Base-by-base conservation (phyloP, 352 stramenopile genomes). In the Peronosclerospora sorghi region DNA sequence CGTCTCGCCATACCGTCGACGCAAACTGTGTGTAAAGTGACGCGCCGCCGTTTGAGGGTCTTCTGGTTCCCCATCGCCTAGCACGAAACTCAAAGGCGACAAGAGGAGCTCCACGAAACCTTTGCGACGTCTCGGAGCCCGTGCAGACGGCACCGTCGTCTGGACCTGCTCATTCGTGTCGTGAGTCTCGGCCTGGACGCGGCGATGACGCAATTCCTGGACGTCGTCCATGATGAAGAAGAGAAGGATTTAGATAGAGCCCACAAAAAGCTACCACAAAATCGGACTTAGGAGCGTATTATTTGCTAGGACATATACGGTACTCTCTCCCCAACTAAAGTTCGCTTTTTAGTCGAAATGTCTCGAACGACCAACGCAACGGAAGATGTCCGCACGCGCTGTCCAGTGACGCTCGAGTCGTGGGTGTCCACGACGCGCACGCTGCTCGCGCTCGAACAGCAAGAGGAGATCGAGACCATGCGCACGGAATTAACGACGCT, bases 21-120 rank as follows among this genome's bases (percentile, higher is more conserved):
- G 62, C 36, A 87, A 44, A 30, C 51, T 62, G 44, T 77, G 64
- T 35, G 62, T 63, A 47, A 87, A 87, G 35, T 65, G 61, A 30
- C 69, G 65, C 29, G 72, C 70, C 12, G 69, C 37, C 17, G 48
- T 49, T 52, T 87, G 74, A 37, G 74, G 74, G 36, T 87, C 72
- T 30, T 83, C 69, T 0, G 68, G 67, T 40, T 84, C 69, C 19
- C 68, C 72, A 29, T 87, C 74, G 46, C 74, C 74, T 27, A 87
- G 41, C 24, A 87, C 70, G 38, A 83, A 76, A 54, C 69, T 83
- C 59, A 87, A 36, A 8, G 74, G 74, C 8, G 72, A 80, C 54
- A 87, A 76, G 17, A 87, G 62, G 35, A 87, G 65, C 50, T 87
- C 74, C 44, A 84, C 71, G 44, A 87, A 73, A 15, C 74, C 70